Evolutionary conservation across 2,329 filamentous ascomycete species (phyloP).

Genomic region (Biscogniauxia sp.): DNA sequence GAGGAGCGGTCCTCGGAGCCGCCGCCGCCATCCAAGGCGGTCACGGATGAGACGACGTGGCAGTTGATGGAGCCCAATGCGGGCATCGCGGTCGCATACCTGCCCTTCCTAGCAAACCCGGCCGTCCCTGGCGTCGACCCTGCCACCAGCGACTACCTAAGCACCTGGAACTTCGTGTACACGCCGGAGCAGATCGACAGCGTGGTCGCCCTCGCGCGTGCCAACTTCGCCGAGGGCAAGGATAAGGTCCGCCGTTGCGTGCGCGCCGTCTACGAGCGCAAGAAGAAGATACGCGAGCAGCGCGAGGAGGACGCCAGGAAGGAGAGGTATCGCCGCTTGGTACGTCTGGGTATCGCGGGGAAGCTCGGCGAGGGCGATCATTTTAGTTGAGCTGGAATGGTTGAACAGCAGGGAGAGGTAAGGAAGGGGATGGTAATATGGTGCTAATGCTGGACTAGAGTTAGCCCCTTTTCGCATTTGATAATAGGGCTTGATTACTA

Average conservation of each 20-base stretch:
- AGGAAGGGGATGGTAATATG: too few species aligned
- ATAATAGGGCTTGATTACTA: too few species aligned
- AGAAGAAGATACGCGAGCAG: slow-evolving; percentile 67
- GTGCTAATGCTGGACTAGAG: neutral
- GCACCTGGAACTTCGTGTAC: slow-evolving; percentile 98
- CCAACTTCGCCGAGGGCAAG: slow-evolving; percentile 82
- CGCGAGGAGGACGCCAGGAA: slow-evolving; percentile 40
- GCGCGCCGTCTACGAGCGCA: slow-evolving; percentile 87
- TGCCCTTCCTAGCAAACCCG: slow-evolving; percentile 82
- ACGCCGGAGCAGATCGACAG: slow-evolving; percentile 85
- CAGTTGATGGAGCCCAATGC: slow-evolving; percentile 72
- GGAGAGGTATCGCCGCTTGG: slow-evolving; percentile 44
- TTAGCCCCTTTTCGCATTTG: neutral
- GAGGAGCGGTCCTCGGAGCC: slow-evolving; percentile 65
- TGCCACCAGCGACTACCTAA: slow-evolving; percentile 78
- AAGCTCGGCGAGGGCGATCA: slow-evolving; percentile 64
- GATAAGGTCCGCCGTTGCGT: slow-evolving; percentile 77
- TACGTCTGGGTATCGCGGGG: slow-evolving; percentile 51
- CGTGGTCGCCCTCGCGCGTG: slow-evolving; percentile 76
- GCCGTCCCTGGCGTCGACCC: slow-evolving; percentile 82
- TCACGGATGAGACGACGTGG: slow-evolving; percentile 65
- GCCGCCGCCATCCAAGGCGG: slow-evolving; percentile 47
- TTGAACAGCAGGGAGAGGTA: neutral
- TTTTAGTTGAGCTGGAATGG: slow-evolving; percentile 51
- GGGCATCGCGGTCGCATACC: slow-evolving; percentile 85